These are phyloP conservation scores for Cystobasidiaceae sp. DNA, from an alignment of 1,284 basidiomycete species.

Conservation along the genomic window DNA sequence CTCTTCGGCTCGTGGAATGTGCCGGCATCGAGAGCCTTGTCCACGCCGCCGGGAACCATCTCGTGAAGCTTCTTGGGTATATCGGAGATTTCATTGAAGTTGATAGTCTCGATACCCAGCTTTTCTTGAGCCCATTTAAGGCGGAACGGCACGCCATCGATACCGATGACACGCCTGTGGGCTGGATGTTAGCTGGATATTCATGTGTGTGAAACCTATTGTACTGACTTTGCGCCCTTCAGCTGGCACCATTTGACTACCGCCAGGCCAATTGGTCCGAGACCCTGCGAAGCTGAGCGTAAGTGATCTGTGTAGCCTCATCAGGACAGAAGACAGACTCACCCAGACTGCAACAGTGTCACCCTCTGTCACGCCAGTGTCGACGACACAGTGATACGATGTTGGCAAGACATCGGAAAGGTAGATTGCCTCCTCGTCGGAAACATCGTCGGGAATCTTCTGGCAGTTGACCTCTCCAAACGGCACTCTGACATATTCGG, in stretches of 20 bases:
- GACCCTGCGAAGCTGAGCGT: conserved; percentile 49
- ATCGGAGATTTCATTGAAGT: conserved; percentile 54
- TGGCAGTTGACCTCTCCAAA: conserved; percentile 64
- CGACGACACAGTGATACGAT: conserved; percentile 66
- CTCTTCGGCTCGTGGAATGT: conserved; percentile 67
- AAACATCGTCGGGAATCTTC: conserved; percentile 60
- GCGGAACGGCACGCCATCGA: conserved; percentile 61
- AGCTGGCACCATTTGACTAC: conserved; percentile 55
- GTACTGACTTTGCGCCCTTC: conserved; percentile 57
- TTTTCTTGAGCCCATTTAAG: conserved; percentile 59
- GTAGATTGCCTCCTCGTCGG: conserved; percentile 55
- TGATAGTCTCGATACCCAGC: conserved; percentile 57
- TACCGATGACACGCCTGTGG: conserved; percentile 58
- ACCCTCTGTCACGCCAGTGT: conserved; percentile 62
- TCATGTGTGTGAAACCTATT: background rate
- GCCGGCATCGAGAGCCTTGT: conserved; percentile 58
- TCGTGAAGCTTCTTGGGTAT: conserved; percentile 52
- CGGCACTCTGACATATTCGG: conserved; percentile 54
- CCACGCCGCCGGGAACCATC: conserved; percentile 60
- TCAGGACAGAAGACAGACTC: conserved; percentile 28
- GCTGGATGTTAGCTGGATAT: background rate
- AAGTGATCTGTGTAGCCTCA: too few species aligned
- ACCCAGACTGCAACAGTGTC: conserved; percentile 65
- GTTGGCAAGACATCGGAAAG: conserved; percentile 40
- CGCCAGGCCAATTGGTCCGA: conserved; percentile 58